Percentiles rank a stretch among this genome's conserved stretches.
Conservation (phyloP, 2,329 filamentous ascomycete genomes). For the Neocatenulostroma microsporum region DNA sequence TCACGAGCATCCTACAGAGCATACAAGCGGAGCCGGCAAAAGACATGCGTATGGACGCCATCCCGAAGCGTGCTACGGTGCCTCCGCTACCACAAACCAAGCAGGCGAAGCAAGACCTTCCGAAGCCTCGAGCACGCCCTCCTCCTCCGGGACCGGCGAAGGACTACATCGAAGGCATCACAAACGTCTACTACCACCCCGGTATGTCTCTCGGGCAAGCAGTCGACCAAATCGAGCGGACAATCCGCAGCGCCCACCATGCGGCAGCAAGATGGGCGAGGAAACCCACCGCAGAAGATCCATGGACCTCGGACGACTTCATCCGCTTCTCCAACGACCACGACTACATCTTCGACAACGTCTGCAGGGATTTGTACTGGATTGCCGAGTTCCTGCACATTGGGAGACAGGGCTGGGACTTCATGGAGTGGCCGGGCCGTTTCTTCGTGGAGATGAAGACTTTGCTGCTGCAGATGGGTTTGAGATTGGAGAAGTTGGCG, state of each 20-base stretch:
- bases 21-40: too few relatives aligned
- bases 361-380: background rate
- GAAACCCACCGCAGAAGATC: too few relatives aligned
- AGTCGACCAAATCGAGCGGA: background rate
- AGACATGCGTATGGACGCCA: too few relatives aligned
- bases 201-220: background rate
- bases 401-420: background rate
- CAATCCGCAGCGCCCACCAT: background rate
- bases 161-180: background rate
- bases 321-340: background rate
- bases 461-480: background rate
- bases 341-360: background rate
- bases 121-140: too few relatives aligned
- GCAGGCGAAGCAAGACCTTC: too few relatives aligned
- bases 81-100: too few relatives aligned
- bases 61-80: too few relatives aligned
- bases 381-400: background rate
- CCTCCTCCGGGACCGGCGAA: background rate
- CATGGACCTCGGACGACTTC: too few relatives aligned
- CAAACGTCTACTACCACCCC: conserved; percentile 1
- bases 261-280: background rate
- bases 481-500: background rate
- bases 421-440: background rate
- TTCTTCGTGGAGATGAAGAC: background rate
- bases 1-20: too few relatives aligned